Base-by-base conservation (phyloP, 192 early-diverging fungal species). In the Gryganskiella cystojenkinii region DNA sequence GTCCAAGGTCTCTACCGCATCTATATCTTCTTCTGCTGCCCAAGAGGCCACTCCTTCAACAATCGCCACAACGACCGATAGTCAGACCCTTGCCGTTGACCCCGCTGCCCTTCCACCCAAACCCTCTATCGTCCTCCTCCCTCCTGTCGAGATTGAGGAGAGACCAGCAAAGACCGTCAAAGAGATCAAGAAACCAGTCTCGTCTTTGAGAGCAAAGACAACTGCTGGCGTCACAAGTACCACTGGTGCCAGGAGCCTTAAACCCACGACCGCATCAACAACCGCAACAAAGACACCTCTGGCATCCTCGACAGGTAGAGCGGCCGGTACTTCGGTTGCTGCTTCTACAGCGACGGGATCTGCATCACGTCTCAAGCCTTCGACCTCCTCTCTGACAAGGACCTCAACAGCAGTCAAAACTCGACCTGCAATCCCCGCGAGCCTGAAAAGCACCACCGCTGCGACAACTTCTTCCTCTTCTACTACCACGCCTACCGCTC, bases 121-220 rank as follows among this genome's bases (percentile, higher is more conserved):
- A 53, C 40, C 60, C 2, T 44, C 71, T 24, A 54, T 44, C 24
- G 58, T 76, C 22, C 63, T 76, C 13, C 35, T 76, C 60, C 73
- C 73, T 19, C 64, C 73, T 31, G 60, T 67, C 20, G 73, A 76
- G 10, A 76, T 76, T n/a, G 60, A 76, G 3, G 47, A 66, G 17
- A 46, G 17, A 15, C 42, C 64, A 13, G 13, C 44, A 14, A 24
- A 27, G 34, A 40, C 58, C 45, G 20, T 3, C 17, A 45, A 40
- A n/a, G 0, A 28, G 17, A n/a, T n/a, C n/a, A n/a, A n/a, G n/a
- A n/a, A n/a, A n/a, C n/a, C n/a, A n/a, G 50, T 35, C 60, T 5
- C 6, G 2, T 14, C 35, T 37, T 52, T 28, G 17, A 35, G 56
- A 58, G 46, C 54, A 20, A 61, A 27, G 54, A 63, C 20, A 28